Evolutionary conservation across 2,329 filamentous ascomycete genomes (phyloP), one percentile per base, ranked within the genome.

Genomic region (Metarhizium sp.): DNA sequence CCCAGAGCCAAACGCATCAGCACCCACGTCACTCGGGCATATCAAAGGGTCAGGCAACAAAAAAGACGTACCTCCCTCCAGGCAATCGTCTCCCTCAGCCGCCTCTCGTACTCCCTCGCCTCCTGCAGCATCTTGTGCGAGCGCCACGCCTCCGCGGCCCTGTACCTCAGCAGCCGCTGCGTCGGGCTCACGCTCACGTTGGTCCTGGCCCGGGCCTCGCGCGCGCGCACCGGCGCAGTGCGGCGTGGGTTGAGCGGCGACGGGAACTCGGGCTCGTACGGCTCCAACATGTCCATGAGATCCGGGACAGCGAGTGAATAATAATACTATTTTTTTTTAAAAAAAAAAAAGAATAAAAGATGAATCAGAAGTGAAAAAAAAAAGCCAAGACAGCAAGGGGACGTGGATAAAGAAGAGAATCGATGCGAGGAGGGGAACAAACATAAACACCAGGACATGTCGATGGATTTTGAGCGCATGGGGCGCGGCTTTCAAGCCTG

Each of bases 81-180:
- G 4, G 51, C 34, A 14, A 58, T 51, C 8, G 51, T 49, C 46
- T 53, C 52, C 38, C 53, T 16, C 32, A 60, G 38, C n/a, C 20
- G 52, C 36, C 51, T 57, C 52, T 65, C 63, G 13, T 61, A 66
- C 50, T 59, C 60, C 11, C 59, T 56, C 46, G 65, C 59, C 51
- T 68, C 66, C 18, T 62, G 60, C 46, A 60, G 63, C 46, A 69
- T 59, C 14, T 66, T 63, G 60, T 70, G 66, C 36, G 67, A 68
- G 18, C 63, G 67, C 72, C 72, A 75, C 6, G 73, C 73, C 53
- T 66, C 64, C 5, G 70, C 72, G 1, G 72, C 75, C 59, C 75
- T 75, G 55, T 69, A 65, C 32, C 74, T 67, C 55, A 76, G 68
- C 18, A 76, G 61, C 34, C 64, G 65, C 59, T 76, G 66, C 0